These are phyloP conservation scores for Dactylellina leptospora DNA, from an alignment of 2,329 filamentous ascomycete genomes.

Conservation along the genomic window DNA sequence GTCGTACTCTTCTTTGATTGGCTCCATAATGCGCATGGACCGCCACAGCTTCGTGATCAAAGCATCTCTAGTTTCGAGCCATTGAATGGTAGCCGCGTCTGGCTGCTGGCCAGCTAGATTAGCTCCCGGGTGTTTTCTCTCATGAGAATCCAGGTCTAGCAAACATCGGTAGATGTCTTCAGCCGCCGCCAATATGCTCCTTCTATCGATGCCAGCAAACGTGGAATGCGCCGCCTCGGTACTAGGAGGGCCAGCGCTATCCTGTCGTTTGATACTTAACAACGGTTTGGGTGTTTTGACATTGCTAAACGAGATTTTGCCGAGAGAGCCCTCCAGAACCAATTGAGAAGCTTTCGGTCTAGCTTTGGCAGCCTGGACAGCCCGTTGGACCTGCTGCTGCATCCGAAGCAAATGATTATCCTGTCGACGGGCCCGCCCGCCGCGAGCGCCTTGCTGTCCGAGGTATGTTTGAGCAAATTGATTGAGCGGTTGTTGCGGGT, in stretches of 20 bases:
- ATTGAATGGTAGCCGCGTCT: conserved; percentile 78
- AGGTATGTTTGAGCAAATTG: conserved; percentile 98
- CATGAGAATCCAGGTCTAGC: conserved; percentile 94
- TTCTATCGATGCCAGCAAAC: conserved; percentile 72
- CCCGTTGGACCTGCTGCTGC: conserved; percentile 98
- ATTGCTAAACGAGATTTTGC: conserved; percentile 99
- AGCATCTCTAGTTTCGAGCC: conserved; percentile 74
- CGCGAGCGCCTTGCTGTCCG: conserved; percentile 88
- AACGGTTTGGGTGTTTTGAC: conserved; percentile 95
- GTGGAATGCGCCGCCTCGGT: conserved; percentile 33
- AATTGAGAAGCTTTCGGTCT: conserved; percentile 98
- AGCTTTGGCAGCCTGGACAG: conserved; percentile 95
- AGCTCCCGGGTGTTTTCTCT: conserved; percentile 77
- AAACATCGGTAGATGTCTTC: conserved; percentile 86
- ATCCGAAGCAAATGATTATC: conserved; percentile 99
- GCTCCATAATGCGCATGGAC: conserved; percentile 89
- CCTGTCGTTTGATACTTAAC: conserved; percentile 90
- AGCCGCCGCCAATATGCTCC: conserved; percentile 83
- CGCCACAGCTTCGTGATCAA: conserved; percentile 85
- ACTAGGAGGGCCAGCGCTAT: conserved; percentile 61
- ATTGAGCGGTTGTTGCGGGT: conserved; percentile 89
- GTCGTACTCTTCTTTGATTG: conserved; percentile 67
- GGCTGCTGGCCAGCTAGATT: conserved; percentile 68
- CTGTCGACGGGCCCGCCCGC: conserved; percentile 64
- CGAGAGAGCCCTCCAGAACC: conserved; percentile 92